Base-by-base conservation (phyloP, 495 filamentous ascomycete genomes). In the Hypoxylon cercidicola region DNA sequence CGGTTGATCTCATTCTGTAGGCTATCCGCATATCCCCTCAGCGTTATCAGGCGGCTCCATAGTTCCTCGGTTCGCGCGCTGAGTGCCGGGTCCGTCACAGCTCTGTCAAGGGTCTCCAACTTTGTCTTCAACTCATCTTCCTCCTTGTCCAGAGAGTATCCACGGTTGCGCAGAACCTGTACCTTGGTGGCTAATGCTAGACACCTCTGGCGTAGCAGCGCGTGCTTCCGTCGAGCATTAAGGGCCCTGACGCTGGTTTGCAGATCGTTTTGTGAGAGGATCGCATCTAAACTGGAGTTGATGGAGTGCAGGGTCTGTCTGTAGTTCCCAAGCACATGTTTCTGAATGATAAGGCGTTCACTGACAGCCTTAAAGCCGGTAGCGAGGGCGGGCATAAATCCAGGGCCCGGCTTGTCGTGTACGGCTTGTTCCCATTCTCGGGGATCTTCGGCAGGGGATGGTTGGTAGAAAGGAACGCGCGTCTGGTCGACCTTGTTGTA, bases 371-470 rank as follows among this genome's bases (percentile, higher is more conserved):
- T 74, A 64, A 85, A 86, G 15, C 84, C 84, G 1, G 76, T 73
- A 66, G 81, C 82, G 0, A 86, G 71, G 2, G 93, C 90, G 10
- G 91, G 92, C 34, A 96, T 88, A 67, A 85, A 90, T 62, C 88
- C 90, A 3, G 89, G 81, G 43, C 81, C 88, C 6, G 95, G 94
- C 71, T 94, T 91, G 62, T 92, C 87, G 60, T 88, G 84, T 53
- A 97, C 82, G 9, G 95, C 95, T 68, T 97, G 93, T 66, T 99
- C 95, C 93, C 93, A 99, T 72, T 90, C 93, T 32, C 85, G 82
- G 20, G 88, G 85, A 75, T 96, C 89, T 66, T 98, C 95, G 57
- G 85, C 79, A 13, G 89, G 79, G 1, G 84, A 82, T 5, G 93
- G 93, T 61, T 88, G 85, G 76, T 90, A 97, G 77, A 91, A 94